Evolutionary conservation across 148 eudicot species (phyloP), one percentile per base, ranked within the genome.

Genomic region (Oxyria digyna): DNA sequence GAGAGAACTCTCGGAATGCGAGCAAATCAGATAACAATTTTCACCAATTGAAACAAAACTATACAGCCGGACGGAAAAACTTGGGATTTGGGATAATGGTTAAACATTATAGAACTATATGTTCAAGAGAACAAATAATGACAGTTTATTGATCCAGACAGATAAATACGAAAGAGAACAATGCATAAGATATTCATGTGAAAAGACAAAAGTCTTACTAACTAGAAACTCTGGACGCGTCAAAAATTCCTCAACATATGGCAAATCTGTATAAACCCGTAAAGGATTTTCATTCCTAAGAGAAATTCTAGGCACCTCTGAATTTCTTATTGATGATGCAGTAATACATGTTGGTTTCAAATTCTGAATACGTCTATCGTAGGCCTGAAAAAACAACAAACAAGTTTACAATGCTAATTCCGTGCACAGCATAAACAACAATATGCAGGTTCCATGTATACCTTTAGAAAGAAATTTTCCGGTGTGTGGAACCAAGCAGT

Each of bases 401-500:
- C 45, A 72, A 11, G 42, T 32, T 32, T 33, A 31, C 26, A 62
- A 15, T n/a, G 43, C 38, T 46, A 40, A 40, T 14, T 67, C 21
- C 35, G 33, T 29, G 37, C 20, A 12, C 10, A 18, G 46, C 26
- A 68, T 35, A 21, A 24, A 52, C 7, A 40, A 8, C 15, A 68
- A 23, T 0, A 17, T 42, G 26, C 18, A 38, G 59, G 38, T 49
- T 55, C 52, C 42, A 62, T 37, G 26, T 78, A 29, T 80, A 94
- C 99, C 67, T 74, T 83, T 43, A 87, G 35, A 71, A 90, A 94
- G 78, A 83, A 94, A 73, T 80, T 84, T 73, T 76, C 77, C n/a
- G 97, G 99, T n/a, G 99, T 94, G 55, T 87, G 91, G 78, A 88
- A 94, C 99, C 97, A 94, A 71, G 97, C 99, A 67, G 96, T 85